phyloP scores from a whole-genome alignment of 75 land plant species.

The Picea sitchensis region DNA sequence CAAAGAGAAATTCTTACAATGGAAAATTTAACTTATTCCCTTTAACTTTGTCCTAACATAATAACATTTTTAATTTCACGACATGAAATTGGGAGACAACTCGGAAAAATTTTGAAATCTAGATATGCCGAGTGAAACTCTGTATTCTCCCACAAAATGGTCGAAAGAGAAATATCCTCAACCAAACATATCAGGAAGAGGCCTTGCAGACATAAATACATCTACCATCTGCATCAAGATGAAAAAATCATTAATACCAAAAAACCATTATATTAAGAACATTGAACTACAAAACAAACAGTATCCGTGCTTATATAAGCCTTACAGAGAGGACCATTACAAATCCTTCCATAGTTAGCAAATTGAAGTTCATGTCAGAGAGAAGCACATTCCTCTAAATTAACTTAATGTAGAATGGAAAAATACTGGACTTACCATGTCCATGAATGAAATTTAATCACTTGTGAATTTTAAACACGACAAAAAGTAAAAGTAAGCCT shows the following conservation, averaged over 20 bases:
- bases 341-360: not conserved
- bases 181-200: constrained; percentile 76
- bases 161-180: not conserved
- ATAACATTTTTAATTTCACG: not conserved
- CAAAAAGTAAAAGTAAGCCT: not conserved
- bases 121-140: not conserved
- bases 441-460: not conserved
- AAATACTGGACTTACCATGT: not conserved
- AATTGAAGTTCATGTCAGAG: not conserved
- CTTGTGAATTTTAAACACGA: not conserved
- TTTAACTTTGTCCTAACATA: too few species aligned
- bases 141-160: not conserved
- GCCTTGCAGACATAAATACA: constrained; percentile 90
- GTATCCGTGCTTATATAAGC: not conserved
- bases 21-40: not conserved
- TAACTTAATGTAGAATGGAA: not conserved
- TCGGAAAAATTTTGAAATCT: too few species aligned
- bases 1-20: not conserved
- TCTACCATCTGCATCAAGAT: constrained; percentile 78
- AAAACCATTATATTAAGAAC: not conserved
- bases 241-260: not conserved
- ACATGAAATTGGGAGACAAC: not conserved
- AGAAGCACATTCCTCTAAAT: not conserved
- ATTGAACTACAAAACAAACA: not conserved
- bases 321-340: not conserved